Evolutionary conservation across 176 grass and related monocot genomes (phyloP).

Genomic region (Eragrostis curvula): DNA sequence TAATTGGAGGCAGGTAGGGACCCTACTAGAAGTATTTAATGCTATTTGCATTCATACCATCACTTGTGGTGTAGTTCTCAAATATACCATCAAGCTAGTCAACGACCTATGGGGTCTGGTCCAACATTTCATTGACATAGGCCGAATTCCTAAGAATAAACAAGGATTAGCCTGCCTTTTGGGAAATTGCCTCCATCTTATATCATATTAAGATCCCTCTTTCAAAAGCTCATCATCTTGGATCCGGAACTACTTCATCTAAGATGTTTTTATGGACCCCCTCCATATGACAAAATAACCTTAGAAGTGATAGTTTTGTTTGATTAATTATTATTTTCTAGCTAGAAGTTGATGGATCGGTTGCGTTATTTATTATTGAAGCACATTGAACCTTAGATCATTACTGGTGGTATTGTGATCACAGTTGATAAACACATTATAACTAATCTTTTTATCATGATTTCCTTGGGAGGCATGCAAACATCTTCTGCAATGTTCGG

Average conservation of each 20-base stretch:
- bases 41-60: background rate
- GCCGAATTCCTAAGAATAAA: background rate
- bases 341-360: background rate
- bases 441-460: background rate
- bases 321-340: background rate
- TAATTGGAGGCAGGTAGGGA: background rate
- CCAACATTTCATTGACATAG: background rate
- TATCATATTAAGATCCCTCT: conserved; percentile 2
- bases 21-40: conserved; percentile 24
- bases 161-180: conserved; percentile 12
- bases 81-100: background rate
- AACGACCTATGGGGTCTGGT: background rate
- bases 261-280: conserved; percentile 16
- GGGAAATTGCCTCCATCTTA: conserved; percentile 10
- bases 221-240: conserved; percentile 12
- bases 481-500: background rate
- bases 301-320: background rate
- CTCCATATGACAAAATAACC: conserved; percentile 19
- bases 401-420: background rate
- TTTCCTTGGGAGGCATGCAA: background rate
- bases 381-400: background rate
- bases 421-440: conserved; percentile 14
- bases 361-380: background rate
- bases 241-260: conserved; percentile 7
- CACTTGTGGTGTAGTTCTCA: background rate